phyloP scores from a whole-genome alignment of 805 yeast genomes.

The Saccharomycopsis guyanensis region DNA sequence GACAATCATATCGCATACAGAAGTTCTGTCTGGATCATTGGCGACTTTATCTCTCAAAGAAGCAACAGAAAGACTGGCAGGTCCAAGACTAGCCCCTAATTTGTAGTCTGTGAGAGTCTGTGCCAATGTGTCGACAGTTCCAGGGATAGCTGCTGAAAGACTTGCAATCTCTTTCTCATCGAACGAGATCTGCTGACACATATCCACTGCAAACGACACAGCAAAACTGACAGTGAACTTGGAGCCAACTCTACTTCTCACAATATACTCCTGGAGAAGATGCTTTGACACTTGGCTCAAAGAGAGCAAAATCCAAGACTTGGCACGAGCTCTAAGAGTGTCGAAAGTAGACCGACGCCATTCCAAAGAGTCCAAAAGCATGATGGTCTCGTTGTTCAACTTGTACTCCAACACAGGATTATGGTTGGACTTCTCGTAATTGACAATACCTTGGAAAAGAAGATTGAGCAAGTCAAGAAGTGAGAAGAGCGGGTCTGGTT shows the following conservation, averaged over 20 bases:
- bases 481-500: conserved; percentile 54
- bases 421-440: conserved; percentile 77
- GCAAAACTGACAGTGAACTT: conserved; percentile 47
- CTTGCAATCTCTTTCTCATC: conserved; percentile 50
- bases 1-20: background rate
- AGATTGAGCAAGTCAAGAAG: conserved; percentile 73
- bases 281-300: conserved; percentile 69
- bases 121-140: conserved; percentile 45
- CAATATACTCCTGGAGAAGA: conserved; percentile 68
- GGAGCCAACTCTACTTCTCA: conserved; percentile 28
- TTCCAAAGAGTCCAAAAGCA: conserved; percentile 64
- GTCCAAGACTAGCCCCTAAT: conserved; percentile 6
- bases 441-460: conserved; percentile 71
- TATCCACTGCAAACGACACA: conserved; percentile 81
- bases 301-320: conserved; percentile 57
- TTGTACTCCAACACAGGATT: conserved; percentile 70
- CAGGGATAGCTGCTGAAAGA: background rate
- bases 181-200: conserved; percentile 70
- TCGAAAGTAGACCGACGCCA: conserved; percentile 69
- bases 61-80: background rate
- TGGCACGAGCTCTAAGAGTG: conserved; percentile 49
- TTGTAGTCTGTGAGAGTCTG: conserved; percentile 70
- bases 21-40: background rate
- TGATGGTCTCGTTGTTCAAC: conserved; percentile 26
- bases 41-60: background rate